Evolutionary conservation across 768 basidiomycete species (phyloP), one percentile per base, ranked within the genome.

Genomic region (Kwoniella sp.): DNA sequence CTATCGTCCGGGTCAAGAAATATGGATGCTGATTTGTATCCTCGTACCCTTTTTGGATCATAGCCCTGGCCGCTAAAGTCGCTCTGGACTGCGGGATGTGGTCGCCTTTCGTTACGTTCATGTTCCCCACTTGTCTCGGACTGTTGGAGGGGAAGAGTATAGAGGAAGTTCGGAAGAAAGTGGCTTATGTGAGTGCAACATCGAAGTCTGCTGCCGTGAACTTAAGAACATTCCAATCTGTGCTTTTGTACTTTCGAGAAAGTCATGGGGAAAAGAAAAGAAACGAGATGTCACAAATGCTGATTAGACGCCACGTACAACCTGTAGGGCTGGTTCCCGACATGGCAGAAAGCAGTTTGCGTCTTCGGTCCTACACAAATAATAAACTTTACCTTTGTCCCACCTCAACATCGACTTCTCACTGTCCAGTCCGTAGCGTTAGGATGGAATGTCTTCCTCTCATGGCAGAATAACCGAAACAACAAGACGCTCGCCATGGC

Each of bases 371-470:
- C 78, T 1, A 72, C 77, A 1, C 78, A 79, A 58, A 49, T 79
- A 22, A 24, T 79, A 49, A 79, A 79, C 58, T 73, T 74, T 49
- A 58, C 71, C 33, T n/a, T 78, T 27, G 50, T 77, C n/a, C 77
- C 77, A 19, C 58, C 64, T 3, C 73, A 73, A 55, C 76, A 76
- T 47, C 64, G 77, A 27, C 57, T 78, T 54, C 59, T 76, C 13
- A 61, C 70, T n/a, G 52, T 73, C 3, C 78, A 79, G 58, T 64
- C 65, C 9, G 75, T 74, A 10, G 75, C 72, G 10, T 33, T 77
- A 51, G 71, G 78, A 17, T 79, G 78, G 78, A 79, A 79, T 56
- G 73, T 73, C 51, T 79, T 74, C 69, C 58, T 79, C 2, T 74
- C 73, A 15, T 77, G 69, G 65, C 65, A 73, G 22, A 77, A 79